Percentiles rank a stretch among this genome's conserved stretches.
These are phyloP conservation scores for Fraxinus velutina DNA, from an alignment of 305 asterid genomes.

Conservation along the genomic window DNA sequence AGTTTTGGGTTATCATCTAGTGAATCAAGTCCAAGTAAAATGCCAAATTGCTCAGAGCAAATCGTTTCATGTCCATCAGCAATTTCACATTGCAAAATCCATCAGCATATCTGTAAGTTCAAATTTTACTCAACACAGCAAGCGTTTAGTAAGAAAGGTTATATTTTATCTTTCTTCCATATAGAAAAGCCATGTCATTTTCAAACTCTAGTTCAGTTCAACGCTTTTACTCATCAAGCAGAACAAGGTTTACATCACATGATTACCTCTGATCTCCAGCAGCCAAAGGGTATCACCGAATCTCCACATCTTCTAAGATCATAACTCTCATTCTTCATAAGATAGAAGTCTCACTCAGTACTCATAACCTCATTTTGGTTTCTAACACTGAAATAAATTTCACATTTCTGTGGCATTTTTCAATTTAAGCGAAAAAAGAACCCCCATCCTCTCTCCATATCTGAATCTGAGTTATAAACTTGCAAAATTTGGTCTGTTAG, in stretches of 20 bases:
- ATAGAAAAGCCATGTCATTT: neutral
- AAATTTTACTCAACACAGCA: neutral
- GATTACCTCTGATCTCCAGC: neutral
- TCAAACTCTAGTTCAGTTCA: neutral
- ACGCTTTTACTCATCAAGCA: conserved; percentile 8
- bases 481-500: conserved; percentile 4
- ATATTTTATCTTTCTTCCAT: neutral
- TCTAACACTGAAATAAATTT: neutral
- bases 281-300: neutral
- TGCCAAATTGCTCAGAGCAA: conserved; percentile 3
- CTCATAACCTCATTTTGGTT: neutral
- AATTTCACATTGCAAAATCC: conserved; percentile 5
- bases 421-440: neutral
- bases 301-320: conserved; percentile 9
- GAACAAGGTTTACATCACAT: neutral
- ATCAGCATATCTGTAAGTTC: neutral
- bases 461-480: conserved; percentile 3
- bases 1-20: neutral
- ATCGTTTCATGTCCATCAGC: conserved; percentile 3
- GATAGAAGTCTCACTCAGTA: neutral
- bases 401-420: neutral
- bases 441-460: neutral
- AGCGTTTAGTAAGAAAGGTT: neutral
- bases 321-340: neutral
- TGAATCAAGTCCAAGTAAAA: conserved; percentile 12